phyloP scores from a whole-genome alignment of 495 filamentous ascomycete genomes.

The Hypoxylon perforatum region DNA sequence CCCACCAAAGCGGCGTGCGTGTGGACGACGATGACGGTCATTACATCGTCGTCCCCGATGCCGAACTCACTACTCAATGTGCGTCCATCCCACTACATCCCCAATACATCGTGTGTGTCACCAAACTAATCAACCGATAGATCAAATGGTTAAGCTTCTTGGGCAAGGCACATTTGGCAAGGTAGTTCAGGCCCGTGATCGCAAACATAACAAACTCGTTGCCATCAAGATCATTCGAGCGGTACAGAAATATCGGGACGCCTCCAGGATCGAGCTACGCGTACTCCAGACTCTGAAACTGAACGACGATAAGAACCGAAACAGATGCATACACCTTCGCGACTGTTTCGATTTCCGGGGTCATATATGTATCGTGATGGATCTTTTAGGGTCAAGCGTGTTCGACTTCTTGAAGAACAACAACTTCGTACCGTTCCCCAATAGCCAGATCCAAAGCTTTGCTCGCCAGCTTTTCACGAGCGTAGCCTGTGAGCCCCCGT shows the following conservation, averaged over 20 bases:
- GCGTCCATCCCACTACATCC: conserved; percentile 53
- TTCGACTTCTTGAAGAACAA: conserved; percentile 99
- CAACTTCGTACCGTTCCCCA: conserved; percentile 95
- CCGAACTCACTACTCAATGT: conserved; percentile 89
- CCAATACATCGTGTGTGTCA: conserved; percentile 17
- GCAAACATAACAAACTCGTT: conserved; percentile 76
- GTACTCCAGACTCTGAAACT: conserved; percentile 89
- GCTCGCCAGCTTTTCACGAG: conserved; percentile 96
- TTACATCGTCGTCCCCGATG: conserved; percentile 88
- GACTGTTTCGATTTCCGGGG: conserved; percentile 98
- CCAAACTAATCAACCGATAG: conserved; percentile 61
- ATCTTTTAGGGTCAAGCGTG: conserved; percentile 93
- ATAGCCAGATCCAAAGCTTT: conserved; percentile 97
- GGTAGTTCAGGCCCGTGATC: conserved; percentile 92
- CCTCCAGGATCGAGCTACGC: conserved; percentile 93
- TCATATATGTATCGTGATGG: conserved; percentile 99
- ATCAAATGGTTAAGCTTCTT: conserved; percentile 86
- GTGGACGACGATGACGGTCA: conserved; percentile 97
- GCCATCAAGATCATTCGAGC: conserved; percentile 98
- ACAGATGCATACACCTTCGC: conserved; percentile 95
- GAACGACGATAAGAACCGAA: conserved; percentile 91
- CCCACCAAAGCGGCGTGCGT: conserved; percentile 63
- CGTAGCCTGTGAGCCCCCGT: conserved; percentile 89
- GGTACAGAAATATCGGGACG: conserved; percentile 97
- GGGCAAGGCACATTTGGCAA: conserved; percentile 99